Evolutionary conservation across 768 basidiomycete species (phyloP), one percentile per base, ranked within the genome.

Genomic region (Trametes cingulata): DNA sequence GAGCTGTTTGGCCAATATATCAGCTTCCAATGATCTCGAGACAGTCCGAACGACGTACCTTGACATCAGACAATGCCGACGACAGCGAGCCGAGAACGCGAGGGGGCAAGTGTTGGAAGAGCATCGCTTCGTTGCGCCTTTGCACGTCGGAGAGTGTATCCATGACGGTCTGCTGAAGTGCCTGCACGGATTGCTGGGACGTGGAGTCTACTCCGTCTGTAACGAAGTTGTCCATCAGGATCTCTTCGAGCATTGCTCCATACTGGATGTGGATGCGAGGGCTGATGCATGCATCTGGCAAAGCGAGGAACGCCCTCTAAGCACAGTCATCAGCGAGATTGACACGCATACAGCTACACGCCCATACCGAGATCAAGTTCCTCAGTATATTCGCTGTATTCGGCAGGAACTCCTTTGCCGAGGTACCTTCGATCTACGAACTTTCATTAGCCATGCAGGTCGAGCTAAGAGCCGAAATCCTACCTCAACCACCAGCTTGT

Each of bases 121-220:
- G 72, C 80, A 93, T 85, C 2, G 89, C 88, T 60, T 94, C 90
- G 60, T 94, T 95, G 56, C 94, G 81, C 53, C 81, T 77, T 62
- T 82, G 85, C 24, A 94, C 84, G 66, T 90, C 88, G n/a, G 76
- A 74, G 46, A 91, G 80, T 57, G 86, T 84, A 50, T 84, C 82
- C 4, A 79, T 70, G 35, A 93, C 75, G 1, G 76, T 74, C 45
- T 75, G 78, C 47, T 74, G 82, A 61, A 85, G 69, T 57, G 49
- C 78, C 24, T 75, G 76, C 35, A 71, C 63, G 47, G 72, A 77
- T 55, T 78, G 76, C 37, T 77, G 78, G 15, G 79, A 42, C 15
- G 40, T 48, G 66, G 63, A 33, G 64, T 70, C 24, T 64, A 69
- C 41, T 22, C 46, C 40, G 17, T 67, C 52, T 2, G 71, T 69